These are phyloP conservation scores for Microsporum canis DNA, from an alignment of 2,329 filamentous ascomycete species.

Conservation along the genomic window DNA sequence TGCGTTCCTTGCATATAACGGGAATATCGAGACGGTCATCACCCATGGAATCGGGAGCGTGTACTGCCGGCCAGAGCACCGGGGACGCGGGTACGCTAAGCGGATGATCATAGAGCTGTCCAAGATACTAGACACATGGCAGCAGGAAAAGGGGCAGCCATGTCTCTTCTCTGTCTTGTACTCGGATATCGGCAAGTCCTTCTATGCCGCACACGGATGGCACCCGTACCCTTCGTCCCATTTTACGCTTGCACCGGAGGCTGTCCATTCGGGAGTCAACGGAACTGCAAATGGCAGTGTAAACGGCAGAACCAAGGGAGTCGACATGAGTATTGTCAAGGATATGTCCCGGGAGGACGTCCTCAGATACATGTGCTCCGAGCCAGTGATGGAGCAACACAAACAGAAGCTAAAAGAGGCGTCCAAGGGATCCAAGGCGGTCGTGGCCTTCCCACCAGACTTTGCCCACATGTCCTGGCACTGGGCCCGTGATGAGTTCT, in stretches of 20 bases:
- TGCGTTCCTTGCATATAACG: conserved; percentile 37
- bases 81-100: conserved; percentile 64
- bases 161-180: conserved; percentile 66
- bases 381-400: conserved; percentile 55
- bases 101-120: conserved; percentile 62
- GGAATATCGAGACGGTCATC: conserved; percentile 44
- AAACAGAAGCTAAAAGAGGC: conserved; percentile 48
- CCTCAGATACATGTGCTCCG: conserved; percentile 39
- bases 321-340: conserved; percentile 21
- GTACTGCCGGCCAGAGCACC: conserved; percentile 56
- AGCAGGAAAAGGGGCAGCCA: conserved; percentile 35
- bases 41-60: conserved; percentile 70
- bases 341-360: conserved; percentile 27
- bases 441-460: conserved; percentile 58
- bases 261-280: conserved; percentile 8
- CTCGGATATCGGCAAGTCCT: conserved; percentile 74
- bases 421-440: conserved; percentile 33
- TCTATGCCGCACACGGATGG: conserved; percentile 72
- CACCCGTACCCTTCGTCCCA: conserved; percentile 61
- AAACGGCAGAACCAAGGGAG: conserved; percentile 11
- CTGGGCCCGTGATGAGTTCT: conserved; percentile 68
- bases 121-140: conserved; percentile 42
- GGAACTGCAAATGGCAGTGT: conserved; percentile 5
- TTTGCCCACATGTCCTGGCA: conserved; percentile 62
- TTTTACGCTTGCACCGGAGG: conserved; percentile 44